Base-by-base conservation (phyloP, 2,329 filamentous ascomycete genomes). In the Ploettnerulaceae sp. region DNA sequence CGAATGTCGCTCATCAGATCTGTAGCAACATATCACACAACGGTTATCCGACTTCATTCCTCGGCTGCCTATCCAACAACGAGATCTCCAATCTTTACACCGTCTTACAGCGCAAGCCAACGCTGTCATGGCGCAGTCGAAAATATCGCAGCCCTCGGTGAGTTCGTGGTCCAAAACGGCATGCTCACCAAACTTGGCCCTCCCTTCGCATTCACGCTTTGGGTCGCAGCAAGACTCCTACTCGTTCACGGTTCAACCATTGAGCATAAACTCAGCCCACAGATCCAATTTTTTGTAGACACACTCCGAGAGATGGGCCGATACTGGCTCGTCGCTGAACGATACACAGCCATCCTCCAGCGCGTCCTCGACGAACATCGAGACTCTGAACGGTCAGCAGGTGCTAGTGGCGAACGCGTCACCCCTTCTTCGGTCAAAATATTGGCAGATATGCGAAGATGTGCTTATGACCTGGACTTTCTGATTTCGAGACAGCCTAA, bases 11-110 rank as follows among this genome's bases (percentile, higher is more conserved):
- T 44, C 5, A 44, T 9, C 1, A 20, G 17, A 21, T 12, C 9
- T 9, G 35, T 36, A 61, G 85, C 87, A 4, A 89, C 89, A 0
- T 95, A 90, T 61, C 87, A 94, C 65, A 94, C 89, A 0, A 86
- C 89, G 35, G 82, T 95, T 7, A 95, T 96, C 57, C 82, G 90
- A 26, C 75, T 95, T 18, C 89, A 95, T 68, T 95, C 89, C 0
- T 95, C 89, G 1, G 89, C 90, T 5, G 90, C 89, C 2, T 96
- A 95, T 65, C 90, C 90, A 3, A 94, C 89, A 4, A 93, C 87
- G 3, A 77, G 87, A 24, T 95, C 88, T 1, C 83, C 84, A 9
- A 90, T 95, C 42, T 96, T 95, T 68, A 90, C 86, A 0, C 87
- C 89, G 0, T 94, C 87, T 0, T 94, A 88, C 65, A 86, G 82